phyloP scores from a whole-genome alignment of 1,284 basidiomycete species.

The Gomphus sp. region DNA sequence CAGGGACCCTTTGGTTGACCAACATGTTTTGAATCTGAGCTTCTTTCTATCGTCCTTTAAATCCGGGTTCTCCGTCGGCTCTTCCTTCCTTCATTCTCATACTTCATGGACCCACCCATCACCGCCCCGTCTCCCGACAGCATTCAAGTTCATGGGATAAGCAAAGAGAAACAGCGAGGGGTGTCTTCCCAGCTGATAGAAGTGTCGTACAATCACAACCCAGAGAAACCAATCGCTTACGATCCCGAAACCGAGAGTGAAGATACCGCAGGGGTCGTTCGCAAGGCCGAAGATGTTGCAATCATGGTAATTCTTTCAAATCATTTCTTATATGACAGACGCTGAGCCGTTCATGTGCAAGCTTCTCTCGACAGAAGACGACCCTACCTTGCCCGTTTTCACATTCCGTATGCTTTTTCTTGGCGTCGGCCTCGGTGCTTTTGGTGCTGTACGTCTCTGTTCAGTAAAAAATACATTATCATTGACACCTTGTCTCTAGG shows the following conservation, averaged over 20 bases:
- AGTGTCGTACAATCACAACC: neutral
- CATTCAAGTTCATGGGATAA: neutral
- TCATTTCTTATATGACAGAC: neutral
- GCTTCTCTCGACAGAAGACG: slow-evolving; percentile 46
- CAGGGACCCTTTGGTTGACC: neutral
- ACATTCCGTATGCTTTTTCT: slow-evolving; percentile 51
- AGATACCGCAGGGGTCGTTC: slow-evolving; percentile 23
- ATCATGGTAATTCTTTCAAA: slow-evolving; percentile 24
- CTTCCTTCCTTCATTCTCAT: neutral
- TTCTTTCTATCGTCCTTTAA: neutral
- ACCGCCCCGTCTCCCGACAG: neutral
- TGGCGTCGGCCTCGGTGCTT: slow-evolving; percentile 50
- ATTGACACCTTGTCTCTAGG: slow-evolving; percentile 15
- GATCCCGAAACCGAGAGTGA: slow-evolving; percentile 16
- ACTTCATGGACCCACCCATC: neutral
- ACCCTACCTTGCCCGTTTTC: slow-evolving; percentile 45
- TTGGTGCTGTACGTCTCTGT: slow-evolving; percentile 37
- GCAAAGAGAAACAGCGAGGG: neutral
- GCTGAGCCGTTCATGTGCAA: slow-evolving; percentile 14
- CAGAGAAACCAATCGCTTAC: slow-evolving; percentile 17
- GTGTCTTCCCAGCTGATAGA: neutral
- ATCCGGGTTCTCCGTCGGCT: neutral
- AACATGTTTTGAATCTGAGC: neutral
- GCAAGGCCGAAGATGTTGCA: slow-evolving; percentile 38
- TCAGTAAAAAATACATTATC: slow-evolving; percentile 9